These are phyloP conservation scores for Umbelopsis ramanniana DNA, from an alignment of 192 early-diverging fungal species.

Conservation along the genomic window DNA sequence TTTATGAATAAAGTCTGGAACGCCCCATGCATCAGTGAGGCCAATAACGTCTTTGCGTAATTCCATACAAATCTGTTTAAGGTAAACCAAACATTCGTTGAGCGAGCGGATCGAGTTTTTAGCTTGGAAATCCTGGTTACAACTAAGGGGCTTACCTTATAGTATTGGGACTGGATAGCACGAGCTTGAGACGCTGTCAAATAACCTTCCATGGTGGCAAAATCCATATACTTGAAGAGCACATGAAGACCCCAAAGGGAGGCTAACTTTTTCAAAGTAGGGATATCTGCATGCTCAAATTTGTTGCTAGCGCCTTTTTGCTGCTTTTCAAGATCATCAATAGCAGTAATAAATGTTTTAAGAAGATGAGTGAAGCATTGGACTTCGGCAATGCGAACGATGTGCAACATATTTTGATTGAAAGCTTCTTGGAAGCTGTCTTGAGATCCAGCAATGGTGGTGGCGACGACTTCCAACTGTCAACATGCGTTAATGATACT, in stretches of 20 bases:
- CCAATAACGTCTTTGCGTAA: slow-evolving; percentile 55
- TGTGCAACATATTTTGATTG: slow-evolving; percentile 35
- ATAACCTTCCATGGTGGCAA: slow-evolving; percentile 56
- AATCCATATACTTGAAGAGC: slow-evolving; percentile 44
- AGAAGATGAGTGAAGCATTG: slow-evolving; percentile 33
- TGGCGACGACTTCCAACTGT: slow-evolving; percentile 16
- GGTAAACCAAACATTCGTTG: slow-evolving; percentile 7
- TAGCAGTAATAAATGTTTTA: slow-evolving; percentile 27
- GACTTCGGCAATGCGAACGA: slow-evolving; percentile 36
- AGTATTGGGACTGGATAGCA: slow-evolving; percentile 40
- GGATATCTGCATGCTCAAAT: slow-evolving; percentile 27
- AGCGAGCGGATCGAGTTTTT: too few species aligned
- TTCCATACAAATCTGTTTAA: slow-evolving; percentile 46
- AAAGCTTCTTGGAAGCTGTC: slow-evolving; percentile 13
- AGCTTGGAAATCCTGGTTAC: too few species aligned
- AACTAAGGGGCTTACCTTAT: slow-evolving; percentile 11
- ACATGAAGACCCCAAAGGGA: slow-evolving; percentile 50
- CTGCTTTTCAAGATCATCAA: slow-evolving; percentile 20
- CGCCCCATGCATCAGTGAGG: slow-evolving; percentile 57
- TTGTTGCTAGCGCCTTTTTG: neutral
- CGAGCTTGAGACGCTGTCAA: slow-evolving; percentile 49
- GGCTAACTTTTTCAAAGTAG: slow-evolving; percentile 47
- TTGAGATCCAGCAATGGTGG: neutral
- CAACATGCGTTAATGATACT: neutral
- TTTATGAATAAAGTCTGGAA: slow-evolving; percentile 61